These are phyloP conservation scores for Quercus variabilis DNA, from an alignment of 306 rosid species.

Conservation along the genomic window DNA sequence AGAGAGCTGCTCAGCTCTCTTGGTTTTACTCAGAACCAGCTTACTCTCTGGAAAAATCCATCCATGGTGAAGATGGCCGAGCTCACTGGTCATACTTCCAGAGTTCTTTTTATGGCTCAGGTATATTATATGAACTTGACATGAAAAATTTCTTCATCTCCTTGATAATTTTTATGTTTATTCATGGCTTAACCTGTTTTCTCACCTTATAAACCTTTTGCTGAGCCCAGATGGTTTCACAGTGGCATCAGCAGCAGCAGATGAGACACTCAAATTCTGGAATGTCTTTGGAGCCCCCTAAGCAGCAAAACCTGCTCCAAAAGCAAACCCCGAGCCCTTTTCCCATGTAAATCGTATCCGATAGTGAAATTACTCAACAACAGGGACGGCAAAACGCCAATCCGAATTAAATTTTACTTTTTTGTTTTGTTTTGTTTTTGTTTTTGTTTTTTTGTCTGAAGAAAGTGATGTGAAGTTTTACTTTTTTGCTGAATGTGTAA, in stretches of 20 bases:
- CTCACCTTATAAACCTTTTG: not conserved
- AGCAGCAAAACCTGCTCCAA: conserved; percentile 24
- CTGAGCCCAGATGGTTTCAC: conserved; percentile 50
- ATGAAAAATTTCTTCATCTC: not conserved
- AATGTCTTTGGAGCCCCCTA: conserved; percentile 49
- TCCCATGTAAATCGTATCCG: conserved; percentile 36
- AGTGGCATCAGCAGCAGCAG: conserved; percentile 55
- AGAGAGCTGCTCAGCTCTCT: conserved; percentile 86
- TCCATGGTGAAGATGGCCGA: conserved; percentile 79
- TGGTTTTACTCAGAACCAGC: conserved; percentile 69
- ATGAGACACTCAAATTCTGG: conserved; percentile 49
- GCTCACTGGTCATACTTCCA: conserved; percentile 75
- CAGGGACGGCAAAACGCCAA: too few species aligned
- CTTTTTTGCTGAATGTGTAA: too few species aligned
- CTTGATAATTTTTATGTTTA: not conserved
- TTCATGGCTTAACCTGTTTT: not conserved
- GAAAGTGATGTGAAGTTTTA: too few species aligned
- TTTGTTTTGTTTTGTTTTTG: too few species aligned
- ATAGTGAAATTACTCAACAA: not conserved
- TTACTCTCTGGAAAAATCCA: conserved; percentile 87
- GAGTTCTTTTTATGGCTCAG: conserved; percentile 65
- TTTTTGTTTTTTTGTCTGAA: too few species aligned
- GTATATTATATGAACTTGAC: not conserved
- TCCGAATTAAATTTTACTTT: too few species aligned
- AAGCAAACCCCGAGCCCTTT: conserved; percentile 33